phyloP scores from a whole-genome alignment of 208 protist genomes.

The Herpetomonas tarakana region DNA sequence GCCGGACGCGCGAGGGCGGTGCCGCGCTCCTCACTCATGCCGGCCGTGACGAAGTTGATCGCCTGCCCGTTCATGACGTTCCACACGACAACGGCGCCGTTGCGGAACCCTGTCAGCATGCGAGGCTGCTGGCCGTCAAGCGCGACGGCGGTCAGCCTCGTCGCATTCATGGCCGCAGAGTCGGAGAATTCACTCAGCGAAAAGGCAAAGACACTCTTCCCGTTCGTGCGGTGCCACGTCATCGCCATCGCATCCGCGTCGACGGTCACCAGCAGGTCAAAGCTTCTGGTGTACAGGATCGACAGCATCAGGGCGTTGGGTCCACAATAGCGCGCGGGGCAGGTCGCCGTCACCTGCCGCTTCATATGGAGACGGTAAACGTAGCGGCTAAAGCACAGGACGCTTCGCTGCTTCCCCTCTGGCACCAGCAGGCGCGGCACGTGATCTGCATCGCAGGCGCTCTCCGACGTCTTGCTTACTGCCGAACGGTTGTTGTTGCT shows the following conservation, averaged over 20 bases:
- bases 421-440: slow-evolving; percentile 23
- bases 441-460: slow-evolving; percentile 8
- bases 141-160: slow-evolving; percentile 35
- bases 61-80: slow-evolving; percentile 82
- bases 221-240: slow-evolving; percentile 64
- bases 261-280: slow-evolving; percentile 71
- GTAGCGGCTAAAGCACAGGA: slow-evolving; percentile 47
- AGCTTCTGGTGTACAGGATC: slow-evolving; percentile 51
- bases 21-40: slow-evolving; percentile 10
- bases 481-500: no score
- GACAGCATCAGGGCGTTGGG: slow-evolving; percentile 55
- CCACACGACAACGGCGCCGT: slow-evolving; percentile 77
- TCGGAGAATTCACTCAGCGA: slow-evolving; percentile 76
- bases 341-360: slow-evolving; percentile 42
- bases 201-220: slow-evolving; percentile 65
- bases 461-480: not conserved
- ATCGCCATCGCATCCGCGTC: slow-evolving; percentile 67
- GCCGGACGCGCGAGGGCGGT: not conserved
- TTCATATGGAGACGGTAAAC: slow-evolving; percentile 56
- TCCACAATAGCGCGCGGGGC: slow-evolving; percentile 56
- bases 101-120: slow-evolving; percentile 73
- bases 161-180: slow-evolving; percentile 48
- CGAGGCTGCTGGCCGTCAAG: slow-evolving; percentile 65
- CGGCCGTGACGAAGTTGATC: slow-evolving; percentile 60
- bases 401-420: slow-evolving; percentile 27